Evolutionary conservation across 495 filamentous ascomycete genomes (phyloP), one percentile per base, ranked within the genome.

Genomic region (Xylaria scruposa): DNA sequence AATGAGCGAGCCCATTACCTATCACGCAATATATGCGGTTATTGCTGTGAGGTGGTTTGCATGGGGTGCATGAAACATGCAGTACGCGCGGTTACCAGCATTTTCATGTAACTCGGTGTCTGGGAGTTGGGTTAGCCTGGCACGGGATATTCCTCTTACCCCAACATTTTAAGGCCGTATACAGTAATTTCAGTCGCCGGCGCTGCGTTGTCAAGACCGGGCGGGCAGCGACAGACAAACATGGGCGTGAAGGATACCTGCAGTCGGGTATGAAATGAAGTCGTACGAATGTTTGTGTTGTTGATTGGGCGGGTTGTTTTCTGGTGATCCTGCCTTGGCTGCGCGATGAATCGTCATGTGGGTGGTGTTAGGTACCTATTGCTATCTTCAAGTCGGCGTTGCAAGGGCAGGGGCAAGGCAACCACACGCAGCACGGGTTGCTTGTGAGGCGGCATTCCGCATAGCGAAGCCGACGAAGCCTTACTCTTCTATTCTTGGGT

Each of bases 31-130:
- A 47, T 49, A 19, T 68, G 26, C 42, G 66, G 67, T 38, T 51
- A 26, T 49, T 70, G 42, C 53, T 60, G 56, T 53, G 68, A 49
- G 58, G 58, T 70, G 68, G 53, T 62, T n/a, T 51, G 68, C 68
- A 17, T 46, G 42, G 46, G 44, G 44, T 59, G 68, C 68, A 69
- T 64, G 29, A 56, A 47, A 70, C 51, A 60, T 47, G 61, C 69
- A 65, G 69, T 19, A 40, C 21, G 58, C 42, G 46, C 29, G 58
- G 68, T 51, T 38, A 58, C 53, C 40, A 60, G 59, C 58, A 54
- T 61, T 54, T 44, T 49, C 40, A 49, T 19, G 26, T 47, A 36
- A 60, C 10, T 40, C 49, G 33, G 31, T 42, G 49, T 38, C 64
- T 67, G 13, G 31, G 26, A 21, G 17, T n/a, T 42, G 29, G 29